Base-by-base conservation (phyloP, 2,329 filamentous ascomycete genomes). In the Aspergillus fructus region DNA sequence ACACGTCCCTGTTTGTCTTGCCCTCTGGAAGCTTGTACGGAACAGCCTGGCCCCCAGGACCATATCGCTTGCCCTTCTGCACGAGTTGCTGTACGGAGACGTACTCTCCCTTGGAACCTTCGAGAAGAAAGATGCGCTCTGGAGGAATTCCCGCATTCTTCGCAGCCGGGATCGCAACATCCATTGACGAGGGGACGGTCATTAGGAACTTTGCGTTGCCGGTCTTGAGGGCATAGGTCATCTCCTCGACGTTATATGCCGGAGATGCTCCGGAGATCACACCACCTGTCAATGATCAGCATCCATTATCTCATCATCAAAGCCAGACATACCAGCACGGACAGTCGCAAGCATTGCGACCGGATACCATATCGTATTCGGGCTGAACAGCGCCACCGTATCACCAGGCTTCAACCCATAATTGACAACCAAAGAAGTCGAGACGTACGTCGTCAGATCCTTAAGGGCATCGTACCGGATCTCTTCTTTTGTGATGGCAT, bases 291-390 rank as follows among this genome's bases (percentile, higher is more conserved):
- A 12, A 30, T 27, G 21, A 1, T 21, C 21, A 47, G 13, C 19
- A 46, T 30, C 8, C 19, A 12, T 5, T 8, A 5, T 17, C 5
- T 13, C 30, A 27, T 11, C 4, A n/a, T 8, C 15, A 53, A 9
- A 4, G 23, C n/a, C 6, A 21, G 1, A n/a, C 6, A 24, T 56
- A 61, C 79, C 82, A 5, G 76, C 78, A 12, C 81, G 78, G 7
- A 85, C 74, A 2, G 81, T 79, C 0, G 81, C 81, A 56, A 84
- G 79, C 77, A 88, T 83, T 13, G 83, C 84, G 5, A 88, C 81
- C 0, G 86, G 85, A 64, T 88, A 88, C 85, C 85, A 88, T 53
- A 89, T 82, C 9, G 83, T 85, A 64, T 89, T 89, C 21, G 82
- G 82, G 52, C 80, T 81, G 72, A 88, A 89, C 2, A 89, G 72